Conservation (phyloP, 208 protist species). For the Trypanosoma vivax region DNA sequence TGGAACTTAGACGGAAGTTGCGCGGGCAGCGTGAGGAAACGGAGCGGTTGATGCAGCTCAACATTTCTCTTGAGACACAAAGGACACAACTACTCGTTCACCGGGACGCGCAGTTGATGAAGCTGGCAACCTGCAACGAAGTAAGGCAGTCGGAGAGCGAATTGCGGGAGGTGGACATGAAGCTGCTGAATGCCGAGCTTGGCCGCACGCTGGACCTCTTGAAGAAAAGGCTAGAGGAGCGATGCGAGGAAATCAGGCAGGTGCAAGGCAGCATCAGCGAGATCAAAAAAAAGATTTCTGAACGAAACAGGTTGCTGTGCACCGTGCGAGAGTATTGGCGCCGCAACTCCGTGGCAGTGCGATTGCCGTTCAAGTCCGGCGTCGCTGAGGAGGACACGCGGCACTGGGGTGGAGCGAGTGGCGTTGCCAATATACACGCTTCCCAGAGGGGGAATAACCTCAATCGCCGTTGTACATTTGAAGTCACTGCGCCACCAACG, state of each 20-base stretch:
- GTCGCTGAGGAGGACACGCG: too few species aligned
- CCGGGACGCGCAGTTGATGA: conserved; percentile 14
- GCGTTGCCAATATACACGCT: too few species aligned
- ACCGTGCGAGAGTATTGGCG: conserved; percentile 53
- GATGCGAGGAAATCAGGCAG: conserved; percentile 16
- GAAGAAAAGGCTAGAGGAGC: conserved; percentile 9
- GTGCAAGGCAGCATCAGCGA: conserved; percentile 11
- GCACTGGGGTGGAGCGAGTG: too few species aligned
- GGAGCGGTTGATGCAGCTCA: conserved; percentile 32
- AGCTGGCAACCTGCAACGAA: background rate
- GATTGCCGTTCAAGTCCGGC: background rate
- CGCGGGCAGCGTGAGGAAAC: conserved; percentile 30
- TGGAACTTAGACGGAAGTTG: conserved; percentile 23
- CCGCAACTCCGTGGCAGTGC: conserved; percentile 32
- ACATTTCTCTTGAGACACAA: conserved; percentile 44
- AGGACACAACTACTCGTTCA: conserved; percentile 27
- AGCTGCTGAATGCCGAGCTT: conserved; percentile 22
- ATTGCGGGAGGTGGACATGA: conserved; percentile 11
- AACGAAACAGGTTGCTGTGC: conserved; percentile 15
- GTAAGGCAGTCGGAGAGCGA: background rate
- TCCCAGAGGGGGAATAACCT: too few species aligned
- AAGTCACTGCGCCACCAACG: too few species aligned
- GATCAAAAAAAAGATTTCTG: conserved; percentile 6
- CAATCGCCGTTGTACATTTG: too few species aligned
- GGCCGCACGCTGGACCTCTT: conserved; percentile 18